A percentile compares a stretch with the other conserved stretches of the same genome.
Evolutionary conservation across 257 asterid genomes (phyloP).

Genomic region (Plantago ovata): DNA sequence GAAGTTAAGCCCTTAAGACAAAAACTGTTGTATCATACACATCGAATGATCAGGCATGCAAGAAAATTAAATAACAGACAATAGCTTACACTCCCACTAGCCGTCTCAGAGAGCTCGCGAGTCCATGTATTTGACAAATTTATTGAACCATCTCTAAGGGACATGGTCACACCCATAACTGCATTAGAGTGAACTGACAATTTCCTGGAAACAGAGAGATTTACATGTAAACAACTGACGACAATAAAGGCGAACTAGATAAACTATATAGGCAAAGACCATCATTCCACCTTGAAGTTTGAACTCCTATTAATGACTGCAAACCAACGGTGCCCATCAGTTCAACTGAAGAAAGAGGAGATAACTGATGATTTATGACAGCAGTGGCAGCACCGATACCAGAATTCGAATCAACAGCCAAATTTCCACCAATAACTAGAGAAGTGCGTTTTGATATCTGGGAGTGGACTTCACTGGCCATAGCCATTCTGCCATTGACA

Average conservation of each 20-base stretch:
- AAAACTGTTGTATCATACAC: conserved; percentile 7
- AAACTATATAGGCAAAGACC: conserved; percentile 9
- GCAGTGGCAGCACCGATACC: conserved; percentile 87
- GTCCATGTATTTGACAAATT: conserved; percentile 89
- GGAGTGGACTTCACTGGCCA: conserved; percentile 89
- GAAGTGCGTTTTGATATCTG: conserved; percentile 59
- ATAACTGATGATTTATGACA: conserved; percentile 67
- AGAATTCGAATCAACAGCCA: conserved; percentile 60
- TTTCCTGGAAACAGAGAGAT: conserved; percentile 46
- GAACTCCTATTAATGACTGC: conserved; percentile 76
- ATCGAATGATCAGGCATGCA: not conserved
- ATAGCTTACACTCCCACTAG: conserved; percentile 68
- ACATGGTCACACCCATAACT: conserved; percentile 68
- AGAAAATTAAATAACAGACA: not conserved
- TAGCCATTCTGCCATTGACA: conserved; percentile 70
- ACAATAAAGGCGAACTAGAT: conserved; percentile 11
- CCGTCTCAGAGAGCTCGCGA: conserved; percentile 75
- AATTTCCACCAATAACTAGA: conserved; percentile 75
- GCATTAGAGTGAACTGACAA: conserved; percentile 82
- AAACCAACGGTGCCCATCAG: conserved; percentile 74
- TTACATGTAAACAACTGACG: conserved; percentile 10
- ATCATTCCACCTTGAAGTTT: conserved; percentile 64
- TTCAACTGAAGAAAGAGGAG: conserved; percentile 72
- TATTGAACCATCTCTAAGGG: conserved; percentile 85
- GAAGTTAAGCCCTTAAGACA: conserved; percentile 11